phyloP scores from a whole-genome alignment of 2,329 filamentous ascomycete species.

The Nothopassalora personata region DNA sequence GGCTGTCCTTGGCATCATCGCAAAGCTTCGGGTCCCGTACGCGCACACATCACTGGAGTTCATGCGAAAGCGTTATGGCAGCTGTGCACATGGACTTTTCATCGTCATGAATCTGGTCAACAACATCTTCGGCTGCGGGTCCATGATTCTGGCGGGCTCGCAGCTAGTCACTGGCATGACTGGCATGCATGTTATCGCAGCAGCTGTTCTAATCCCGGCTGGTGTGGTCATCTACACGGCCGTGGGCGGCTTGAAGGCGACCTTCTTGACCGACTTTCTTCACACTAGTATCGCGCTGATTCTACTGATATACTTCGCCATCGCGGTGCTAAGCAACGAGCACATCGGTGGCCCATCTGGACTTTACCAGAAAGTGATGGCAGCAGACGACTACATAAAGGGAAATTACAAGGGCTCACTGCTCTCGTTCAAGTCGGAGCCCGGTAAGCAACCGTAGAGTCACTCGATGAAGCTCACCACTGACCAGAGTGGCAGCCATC shows the following conservation, averaged over 20 bases:
- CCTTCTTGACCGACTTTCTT: slow-evolving; percentile 46
- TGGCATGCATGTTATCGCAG: slow-evolving; percentile 46
- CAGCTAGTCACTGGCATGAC: slow-evolving; percentile 35
- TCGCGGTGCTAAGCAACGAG: slow-evolving; percentile 41
- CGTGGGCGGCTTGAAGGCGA: slow-evolving; percentile 47
- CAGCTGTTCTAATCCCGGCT: slow-evolving; percentile 43
- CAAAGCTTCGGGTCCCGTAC: slow-evolving; percentile 47
- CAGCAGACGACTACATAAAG: slow-evolving; percentile 39
- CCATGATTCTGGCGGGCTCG: slow-evolving; percentile 28
- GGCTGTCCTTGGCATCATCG: slow-evolving; percentile 45
- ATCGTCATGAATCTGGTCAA: slow-evolving; percentile 29
- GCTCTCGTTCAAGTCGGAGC: slow-evolving; percentile 45
- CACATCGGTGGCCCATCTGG: slow-evolving; percentile 40
- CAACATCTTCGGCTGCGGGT: slow-evolving; percentile 37
- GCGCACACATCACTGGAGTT: slow-evolving; percentile 50
- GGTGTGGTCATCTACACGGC: slow-evolving; percentile 47
- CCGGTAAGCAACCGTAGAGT: slow-evolving; percentile 29
- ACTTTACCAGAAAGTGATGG: slow-evolving; percentile 45
- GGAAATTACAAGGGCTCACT: slow-evolving; percentile 47
- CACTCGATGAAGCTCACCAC: background rate
- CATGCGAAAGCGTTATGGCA: slow-evolving; percentile 37
- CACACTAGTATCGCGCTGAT: slow-evolving; percentile 47
- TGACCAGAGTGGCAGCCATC: slow-evolving; percentile 13
- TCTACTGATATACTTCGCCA: slow-evolving; percentile 46
- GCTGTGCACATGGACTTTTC: slow-evolving; percentile 23